Percentiles rank a stretch among this genome's conserved stretches.
These are phyloP conservation scores for Blastobotrys ciferrii DNA, from an alignment of 1,139 yeast genomes.

Conservation along the genomic window DNA sequence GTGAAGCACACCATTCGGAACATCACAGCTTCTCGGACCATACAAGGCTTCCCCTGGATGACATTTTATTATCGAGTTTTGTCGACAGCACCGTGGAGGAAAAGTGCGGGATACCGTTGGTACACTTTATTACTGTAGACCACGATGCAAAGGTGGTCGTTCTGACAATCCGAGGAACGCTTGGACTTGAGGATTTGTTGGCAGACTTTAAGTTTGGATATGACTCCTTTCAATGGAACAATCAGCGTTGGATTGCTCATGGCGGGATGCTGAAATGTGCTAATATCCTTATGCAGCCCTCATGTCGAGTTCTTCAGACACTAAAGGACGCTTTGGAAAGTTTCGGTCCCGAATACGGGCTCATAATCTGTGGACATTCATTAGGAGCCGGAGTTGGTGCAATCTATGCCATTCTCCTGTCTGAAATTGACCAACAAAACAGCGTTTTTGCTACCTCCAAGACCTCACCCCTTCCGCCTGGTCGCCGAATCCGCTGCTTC, in stretches of 20 bases:
- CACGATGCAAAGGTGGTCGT: slow-evolving; percentile 36
- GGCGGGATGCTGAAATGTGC: slow-evolving; percentile 39
- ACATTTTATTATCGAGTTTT: slow-evolving; percentile 35
- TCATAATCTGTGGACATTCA: slow-evolving; percentile 39
- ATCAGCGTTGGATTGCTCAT: slow-evolving; percentile 33
- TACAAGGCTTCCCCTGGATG: slow-evolving; percentile 33
- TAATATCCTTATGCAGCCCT: slow-evolving; percentile 25
- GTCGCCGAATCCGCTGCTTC: slow-evolving; percentile 35
- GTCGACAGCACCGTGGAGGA: slow-evolving; percentile 30
- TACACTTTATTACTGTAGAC: slow-evolving; percentile 36
- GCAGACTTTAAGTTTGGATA: slow-evolving; percentile 39
- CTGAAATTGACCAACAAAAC: slow-evolving; percentile 21
- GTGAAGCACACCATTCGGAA: slow-evolving; percentile 32
- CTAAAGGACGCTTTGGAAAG: slow-evolving; percentile 29
- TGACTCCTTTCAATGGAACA: slow-evolving; percentile 33
- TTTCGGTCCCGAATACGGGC: slow-evolving; percentile 32
- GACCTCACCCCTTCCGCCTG: slow-evolving; percentile 28
- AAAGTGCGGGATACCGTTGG: slow-evolving; percentile 35
- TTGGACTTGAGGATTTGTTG: slow-evolving; percentile 37
- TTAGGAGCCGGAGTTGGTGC: slow-evolving; percentile 41
- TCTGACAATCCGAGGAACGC: slow-evolving; percentile 37
- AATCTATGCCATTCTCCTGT: slow-evolving; percentile 33
- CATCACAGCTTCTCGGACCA: slow-evolving; percentile 38
- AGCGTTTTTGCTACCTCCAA: slow-evolving; percentile 26
- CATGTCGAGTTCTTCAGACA: slow-evolving; percentile 32